Evolutionary conservation across 2,329 filamentous ascomycete species (phyloP), one percentile per base, ranked within the genome.

Genomic region (Colletotrichum tropicicola): DNA sequence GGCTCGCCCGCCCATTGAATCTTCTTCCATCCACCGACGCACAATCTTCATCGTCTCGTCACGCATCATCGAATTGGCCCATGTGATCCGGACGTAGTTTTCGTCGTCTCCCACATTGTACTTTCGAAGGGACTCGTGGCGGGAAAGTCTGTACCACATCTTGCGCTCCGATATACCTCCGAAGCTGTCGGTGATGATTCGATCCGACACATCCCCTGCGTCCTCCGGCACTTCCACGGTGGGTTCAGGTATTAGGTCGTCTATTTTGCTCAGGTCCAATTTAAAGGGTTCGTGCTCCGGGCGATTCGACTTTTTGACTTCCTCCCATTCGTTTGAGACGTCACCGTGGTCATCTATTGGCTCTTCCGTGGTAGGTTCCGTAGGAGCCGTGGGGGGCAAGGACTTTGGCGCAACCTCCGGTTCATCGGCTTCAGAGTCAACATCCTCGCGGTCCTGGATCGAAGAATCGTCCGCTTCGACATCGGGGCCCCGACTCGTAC

Each of bases 21-120:
- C 88, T 69, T 90, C 85, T 69, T 89, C 86, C 82, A 90, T 88
- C 89, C 89, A 91, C 25, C 87, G 82, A 25, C 85, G 81, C 17
- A 91, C 88, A 41, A 87, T 87, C 60, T 84, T 82, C 63, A 88
- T 80, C 1, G 84, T 86, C 8, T 87, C 82, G 12, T 76, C 74
- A 23, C 86, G 86, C 2, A 88, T 75, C 6, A 80, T 75, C 0
- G 88, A 90, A n/a, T 79, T 76, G 4, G 72, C 68, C 89, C 89
- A 91, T 3, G 79, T 77, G n/a, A 89, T 80, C 8, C 85, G 82
- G 17, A 84, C 78, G 71, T 91, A 91, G 67, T 83, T 85, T 8
- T 89, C 86, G 52, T 88, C 85, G 47, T 88, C 83, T 43, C 85
- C 87, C 3, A 77, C 75, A 58, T 88, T 80, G 68, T 90, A 83